A percentile compares a stretch with the other conserved stretches of the same genome.
Conservation (phyloP, 208 protist genomes). For the Porcisia hertigi region DNA sequence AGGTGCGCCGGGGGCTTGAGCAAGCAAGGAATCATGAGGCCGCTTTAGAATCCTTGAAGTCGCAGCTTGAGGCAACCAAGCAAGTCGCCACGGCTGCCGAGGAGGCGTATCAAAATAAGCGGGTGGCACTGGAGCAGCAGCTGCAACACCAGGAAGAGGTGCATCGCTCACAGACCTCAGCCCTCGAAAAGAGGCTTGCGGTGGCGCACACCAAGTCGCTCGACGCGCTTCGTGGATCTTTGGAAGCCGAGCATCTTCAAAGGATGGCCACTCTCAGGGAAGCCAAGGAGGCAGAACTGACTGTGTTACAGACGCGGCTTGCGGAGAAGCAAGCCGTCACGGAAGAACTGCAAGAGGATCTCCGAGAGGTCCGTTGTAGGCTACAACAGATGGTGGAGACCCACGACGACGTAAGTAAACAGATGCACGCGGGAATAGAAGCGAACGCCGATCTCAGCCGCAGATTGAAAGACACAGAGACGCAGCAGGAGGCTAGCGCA, state of each 20-base stretch:
- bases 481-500: slow-evolving; percentile 3
- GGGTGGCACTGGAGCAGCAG: not conserved
- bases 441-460: not conserved
- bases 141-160: not conserved
- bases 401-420: slow-evolving; percentile 12
- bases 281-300: slow-evolving; percentile 15
- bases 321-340: not conserved
- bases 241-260: slow-evolving; percentile 19
- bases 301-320: slow-evolving; percentile 13
- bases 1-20: not conserved
- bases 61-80: slow-evolving; percentile 9
- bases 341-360: slow-evolving; percentile 5
- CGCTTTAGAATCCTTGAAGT: slow-evolving; percentile 1
- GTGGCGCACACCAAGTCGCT: slow-evolving; percentile 11
- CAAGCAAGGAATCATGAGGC: not conserved
- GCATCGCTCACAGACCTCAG: not conserved
- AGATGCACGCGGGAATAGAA: slow-evolving; percentile 16
- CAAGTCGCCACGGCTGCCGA: not conserved
- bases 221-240: slow-evolving; percentile 2
- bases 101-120: not conserved
- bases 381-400: slow-evolving; percentile 18
- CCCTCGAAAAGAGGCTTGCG: not conserved
- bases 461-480: not conserved
- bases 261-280: slow-evolving; percentile 10
- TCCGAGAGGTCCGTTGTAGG: slow-evolving; percentile 5